Base-by-base conservation (phyloP, 2,329 filamentous ascomycete genomes). In the Fusarium sp. region DNA sequence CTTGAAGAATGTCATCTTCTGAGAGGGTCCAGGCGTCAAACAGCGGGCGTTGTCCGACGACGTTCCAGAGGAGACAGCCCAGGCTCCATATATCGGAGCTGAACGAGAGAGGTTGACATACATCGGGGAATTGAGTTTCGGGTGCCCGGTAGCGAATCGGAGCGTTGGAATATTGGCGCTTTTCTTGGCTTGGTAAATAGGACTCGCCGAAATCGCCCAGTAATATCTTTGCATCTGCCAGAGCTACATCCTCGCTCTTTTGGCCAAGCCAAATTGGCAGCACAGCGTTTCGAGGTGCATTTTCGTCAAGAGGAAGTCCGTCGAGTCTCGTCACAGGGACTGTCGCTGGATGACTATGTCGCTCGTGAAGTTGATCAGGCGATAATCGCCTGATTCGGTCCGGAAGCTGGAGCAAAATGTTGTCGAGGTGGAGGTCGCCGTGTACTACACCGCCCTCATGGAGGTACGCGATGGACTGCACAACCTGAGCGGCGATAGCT, bases 191-290 rank as follows among this genome's bases (percentile, higher is more conserved):
- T 1, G 74, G 74, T 14, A 65, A 52, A 51, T 69, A 76, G 5
- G 74, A 75, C 42, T 77, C 74, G 14, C 74, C 74, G 57, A 76
- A 76, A 51, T 76, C 74, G 14, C 68, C 74, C 2, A 76, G 44
- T 8, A 75, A 41, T 10, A 76, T 73, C 61, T 64, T 75, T 26
- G 72, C 74, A 62, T 76, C 72, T 14, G 57, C 36, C 36, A 69
- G 28, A 44, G 44, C 42, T 22, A 75, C 70, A 51, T 75, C 70
- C 34, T 75, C 73, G 30, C 73, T 75, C 62, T 68, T 74, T 48
- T 75, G 62, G 3, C 73, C 73, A 9, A 75, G 18, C 74, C 74
- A 76, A 8, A 76, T 63, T 15, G 74, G 74, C 22, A 76, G 51
- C 15, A 73, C 72, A 5, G 72, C 74, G 15, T 76, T 66, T 15